Percentiles rank a stretch among this genome's conserved stretches.
phyloP scores from a whole-genome alignment of 805 yeast genomes.

The Candida morakotiae region DNA sequence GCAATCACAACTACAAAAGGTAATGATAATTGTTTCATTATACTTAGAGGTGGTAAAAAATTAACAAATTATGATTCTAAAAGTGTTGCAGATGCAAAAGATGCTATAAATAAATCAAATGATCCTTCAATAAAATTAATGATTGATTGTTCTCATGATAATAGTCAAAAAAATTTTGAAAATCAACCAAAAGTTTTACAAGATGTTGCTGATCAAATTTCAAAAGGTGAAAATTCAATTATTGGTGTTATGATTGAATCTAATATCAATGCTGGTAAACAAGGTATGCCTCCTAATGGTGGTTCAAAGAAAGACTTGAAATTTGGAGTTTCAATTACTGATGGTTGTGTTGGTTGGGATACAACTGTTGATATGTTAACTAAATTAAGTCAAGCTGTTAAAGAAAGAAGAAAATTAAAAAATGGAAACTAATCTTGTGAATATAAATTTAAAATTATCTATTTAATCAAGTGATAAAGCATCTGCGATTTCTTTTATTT shows the following conservation, averaged over 20 bases:
- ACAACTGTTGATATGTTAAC: slow-evolving; percentile 78
- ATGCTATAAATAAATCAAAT: slow-evolving; percentile 45
- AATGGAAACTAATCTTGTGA: too few relatives aligned
- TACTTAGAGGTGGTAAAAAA: slow-evolving; percentile 91
- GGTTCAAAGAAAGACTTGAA: slow-evolving; percentile 57
- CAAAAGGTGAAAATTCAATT: slow-evolving; percentile 73
- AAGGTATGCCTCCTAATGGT: slow-evolving; percentile 59
- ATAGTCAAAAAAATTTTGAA: slow-evolving; percentile 87
- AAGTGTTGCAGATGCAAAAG: slow-evolving; percentile 73
- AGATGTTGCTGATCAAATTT: slow-evolving; percentile 76
- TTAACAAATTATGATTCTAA: slow-evolving; percentile 89
- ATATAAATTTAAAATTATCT: background rate
- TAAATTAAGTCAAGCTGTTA: slow-evolving; percentile 78
- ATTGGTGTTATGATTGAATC: slow-evolving; percentile 97
- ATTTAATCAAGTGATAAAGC: slow-evolving; percentile 9
- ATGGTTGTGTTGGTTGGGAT: slow-evolving; percentile 93
- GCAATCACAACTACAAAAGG: slow-evolving; percentile 97
- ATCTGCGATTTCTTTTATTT: slow-evolving; percentile 8
- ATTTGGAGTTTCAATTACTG: slow-evolving; percentile 96
- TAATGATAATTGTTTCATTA: slow-evolving; percentile 89
- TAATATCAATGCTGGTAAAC: slow-evolving; percentile 87
- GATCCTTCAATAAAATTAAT: slow-evolving; percentile 59
- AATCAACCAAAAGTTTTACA: slow-evolving; percentile 93
- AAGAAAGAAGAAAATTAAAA: slow-evolving; percentile 59
- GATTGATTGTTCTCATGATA: slow-evolving; percentile 99